A percentile compares a stretch with the other conserved stretches of the same genome.
Evolutionary conservation across 352 stramenopile species (phyloP).

Genomic region (Phytophthora nicotianae): DNA sequence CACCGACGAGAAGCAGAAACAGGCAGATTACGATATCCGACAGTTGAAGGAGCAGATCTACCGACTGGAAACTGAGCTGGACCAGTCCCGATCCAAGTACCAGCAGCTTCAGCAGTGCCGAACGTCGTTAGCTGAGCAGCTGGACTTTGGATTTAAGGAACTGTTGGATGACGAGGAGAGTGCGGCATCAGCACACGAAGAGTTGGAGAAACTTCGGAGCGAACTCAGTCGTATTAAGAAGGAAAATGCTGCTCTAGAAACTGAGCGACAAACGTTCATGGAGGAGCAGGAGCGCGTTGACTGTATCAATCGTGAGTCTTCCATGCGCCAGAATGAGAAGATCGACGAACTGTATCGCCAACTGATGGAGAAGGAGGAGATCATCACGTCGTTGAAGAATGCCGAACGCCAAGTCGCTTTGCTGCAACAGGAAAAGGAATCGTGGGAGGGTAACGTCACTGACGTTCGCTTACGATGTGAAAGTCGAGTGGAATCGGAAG

Average conservation of each 20-base stretch:
- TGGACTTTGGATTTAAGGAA: slow-evolving; percentile 76
- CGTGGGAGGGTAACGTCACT: slow-evolving; percentile 42
- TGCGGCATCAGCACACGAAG: slow-evolving; percentile 43
- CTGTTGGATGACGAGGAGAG: slow-evolving; percentile 69
- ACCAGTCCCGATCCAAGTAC: slow-evolving; percentile 50
- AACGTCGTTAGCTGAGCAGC: slow-evolving; percentile 55
- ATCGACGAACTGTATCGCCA: slow-evolving; percentile 66
- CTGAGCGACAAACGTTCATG: slow-evolving; percentile 28
- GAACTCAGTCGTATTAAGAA: slow-evolving; percentile 53
- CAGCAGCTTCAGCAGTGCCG: slow-evolving; percentile 61
- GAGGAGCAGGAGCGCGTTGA: slow-evolving; percentile 47
- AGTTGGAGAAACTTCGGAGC: slow-evolving; percentile 50
- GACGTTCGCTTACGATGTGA: slow-evolving; percentile 46
- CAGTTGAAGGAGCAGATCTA: slow-evolving; percentile 50
- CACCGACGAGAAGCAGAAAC: slow-evolving; percentile 47
- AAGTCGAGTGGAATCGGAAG: slow-evolving; percentile 42
- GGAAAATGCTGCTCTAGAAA: slow-evolving; percentile 33
- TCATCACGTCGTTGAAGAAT: slow-evolving; percentile 42
- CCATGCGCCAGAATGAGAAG: slow-evolving; percentile 43
- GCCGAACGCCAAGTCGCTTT: slow-evolving; percentile 41
- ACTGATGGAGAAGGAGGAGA: slow-evolving; percentile 54
- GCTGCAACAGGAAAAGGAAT: slow-evolving; percentile 52
- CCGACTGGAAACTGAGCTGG: slow-evolving; percentile 44
- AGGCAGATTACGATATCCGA: slow-evolving; percentile 42
- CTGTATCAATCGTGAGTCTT: slow-evolving; percentile 29